A percentile compares a stretch with the other conserved stretches of the same genome.
Conservation (phyloP, 2,329 filamentous ascomycete genomes). For the Xylogone sp. region DNA sequence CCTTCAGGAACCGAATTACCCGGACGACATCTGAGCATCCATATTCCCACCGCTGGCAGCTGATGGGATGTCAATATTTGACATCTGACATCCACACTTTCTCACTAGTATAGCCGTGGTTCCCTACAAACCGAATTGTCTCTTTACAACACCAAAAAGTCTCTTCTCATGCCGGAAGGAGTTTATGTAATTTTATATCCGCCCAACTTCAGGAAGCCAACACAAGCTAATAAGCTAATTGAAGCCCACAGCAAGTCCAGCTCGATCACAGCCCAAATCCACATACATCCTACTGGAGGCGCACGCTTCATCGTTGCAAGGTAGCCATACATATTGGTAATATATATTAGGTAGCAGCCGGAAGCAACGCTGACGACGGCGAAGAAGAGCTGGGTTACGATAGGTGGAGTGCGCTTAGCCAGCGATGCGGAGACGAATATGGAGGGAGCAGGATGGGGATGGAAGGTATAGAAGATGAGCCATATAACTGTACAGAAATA, state of each 20-base stretch:
- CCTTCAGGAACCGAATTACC: not conserved
- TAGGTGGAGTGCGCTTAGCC: conserved; percentile 40
- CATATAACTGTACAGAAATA: conserved; percentile 30
- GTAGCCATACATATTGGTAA: conserved; percentile 77
- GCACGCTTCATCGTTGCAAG: conserved; percentile 88
- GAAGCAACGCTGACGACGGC: conserved; percentile 53
- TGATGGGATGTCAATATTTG: not conserved
- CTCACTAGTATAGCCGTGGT: too few species aligned
- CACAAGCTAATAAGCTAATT: conserved; percentile 39
- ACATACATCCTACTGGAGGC: conserved; percentile 83
- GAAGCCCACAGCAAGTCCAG: conserved; percentile 67
- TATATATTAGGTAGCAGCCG: conserved; percentile 77
- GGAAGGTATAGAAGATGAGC: conserved; percentile 27
- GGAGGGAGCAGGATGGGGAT: conserved; percentile 37
- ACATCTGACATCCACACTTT: too few species aligned
- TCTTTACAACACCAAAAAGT: too few species aligned
- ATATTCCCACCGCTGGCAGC: not conserved
- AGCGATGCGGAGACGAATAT: conserved; percentile 44
- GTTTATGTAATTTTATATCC: conserved; percentile 21
- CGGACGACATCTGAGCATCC: not conserved
- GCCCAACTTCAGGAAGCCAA: conserved; percentile 19
- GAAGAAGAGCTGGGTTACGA: conserved; percentile 59
- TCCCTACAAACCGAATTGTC: too few species aligned
- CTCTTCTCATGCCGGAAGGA: too few species aligned
- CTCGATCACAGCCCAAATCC: conserved; percentile 92